These are phyloP conservation scores for Nepenthes mirabilis DNA, from an alignment of 148 eudicot genomes.

Conservation along the genomic window DNA sequence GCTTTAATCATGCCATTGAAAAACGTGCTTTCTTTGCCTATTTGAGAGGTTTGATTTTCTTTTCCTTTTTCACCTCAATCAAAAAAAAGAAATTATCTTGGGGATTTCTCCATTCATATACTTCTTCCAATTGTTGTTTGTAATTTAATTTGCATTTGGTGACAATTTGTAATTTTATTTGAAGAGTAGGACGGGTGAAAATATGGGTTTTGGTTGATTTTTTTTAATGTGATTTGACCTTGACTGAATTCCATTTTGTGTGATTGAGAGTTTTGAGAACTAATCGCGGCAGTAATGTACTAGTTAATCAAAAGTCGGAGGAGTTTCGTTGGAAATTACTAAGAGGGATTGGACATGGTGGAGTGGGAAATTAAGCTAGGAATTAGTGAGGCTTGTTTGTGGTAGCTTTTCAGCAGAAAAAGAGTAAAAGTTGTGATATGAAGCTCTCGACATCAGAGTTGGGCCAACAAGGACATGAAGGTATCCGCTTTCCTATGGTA, in stretches of 20 bases:
- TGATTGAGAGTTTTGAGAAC: neutral
- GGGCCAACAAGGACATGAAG: conserved; percentile 35
- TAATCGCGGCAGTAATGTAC: neutral
- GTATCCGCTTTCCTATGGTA: conserved; percentile 6
- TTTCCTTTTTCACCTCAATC: neutral
- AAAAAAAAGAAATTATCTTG: too few species aligned
- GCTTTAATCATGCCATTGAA: neutral
- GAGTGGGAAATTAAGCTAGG: conserved; percentile 10
- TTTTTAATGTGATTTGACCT: neutral
- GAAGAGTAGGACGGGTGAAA: neutral
- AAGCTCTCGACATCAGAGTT: conserved; percentile 38
- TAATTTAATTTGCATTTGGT: neutral
- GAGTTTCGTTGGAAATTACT: neutral
- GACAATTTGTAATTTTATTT: neutral
- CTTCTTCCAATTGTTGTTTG: too few species aligned
- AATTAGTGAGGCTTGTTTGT: conserved; percentile 19
- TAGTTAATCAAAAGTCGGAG: neutral
- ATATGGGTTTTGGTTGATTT: neutral
- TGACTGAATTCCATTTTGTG: neutral
- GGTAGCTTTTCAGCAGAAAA: conserved; percentile 14
- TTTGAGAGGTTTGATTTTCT: conserved; percentile 1
- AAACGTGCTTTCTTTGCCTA: conserved; percentile 1
- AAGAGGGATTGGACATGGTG: neutral
- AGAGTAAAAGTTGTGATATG: conserved; percentile 23
- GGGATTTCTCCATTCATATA: too few species aligned